Percentiles rank a stretch among this genome's conserved stretches.
Conservation (phyloP, 106 monocot genomes). For the Hemerocallis citrina region DNA sequence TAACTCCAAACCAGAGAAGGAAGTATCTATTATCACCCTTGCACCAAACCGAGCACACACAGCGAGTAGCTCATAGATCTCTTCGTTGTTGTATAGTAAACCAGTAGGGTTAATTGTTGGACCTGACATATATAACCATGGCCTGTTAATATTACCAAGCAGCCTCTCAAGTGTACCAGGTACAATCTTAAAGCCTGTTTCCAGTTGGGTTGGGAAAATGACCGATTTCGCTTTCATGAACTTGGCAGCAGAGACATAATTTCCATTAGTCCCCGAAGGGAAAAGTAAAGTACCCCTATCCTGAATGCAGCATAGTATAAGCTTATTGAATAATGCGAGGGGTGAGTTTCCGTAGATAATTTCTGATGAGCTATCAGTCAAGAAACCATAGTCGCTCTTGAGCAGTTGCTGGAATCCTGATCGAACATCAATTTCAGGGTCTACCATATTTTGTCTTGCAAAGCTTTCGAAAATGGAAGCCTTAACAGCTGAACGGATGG, state of each 20-base stretch:
- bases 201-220: constrained; percentile 32
- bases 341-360: constrained; percentile 51
- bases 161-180: constrained; percentile 32
- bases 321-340: constrained; percentile 61
- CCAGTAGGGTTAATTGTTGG: constrained; percentile 77
- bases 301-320: constrained; percentile 56
- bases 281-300: constrained; percentile 78
- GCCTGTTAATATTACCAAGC: constrained; percentile 36
- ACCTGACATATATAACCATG: constrained; percentile 86
- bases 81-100: constrained; percentile 56
- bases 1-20: constrained; percentile 87
- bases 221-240: constrained; percentile 58
- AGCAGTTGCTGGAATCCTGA: constrained; percentile 47
- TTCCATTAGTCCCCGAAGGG: constrained; percentile 76
- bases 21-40: constrained; percentile 77
- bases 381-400: constrained; percentile 35
- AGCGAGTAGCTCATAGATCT: constrained; percentile 53
- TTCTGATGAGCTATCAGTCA: constrained; percentile 43
- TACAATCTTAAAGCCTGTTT: constrained; percentile 54
- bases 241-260: constrained; percentile 78
- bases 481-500: constrained; percentile 64
- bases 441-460: constrained; percentile 78
- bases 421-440: constrained; percentile 74
- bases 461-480: constrained; percentile 92
- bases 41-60: constrained; percentile 65